These are phyloP conservation scores for Yamadazyma epiphylla DNA, from an alignment of 1,139 yeast species.

Conservation along the genomic window DNA sequence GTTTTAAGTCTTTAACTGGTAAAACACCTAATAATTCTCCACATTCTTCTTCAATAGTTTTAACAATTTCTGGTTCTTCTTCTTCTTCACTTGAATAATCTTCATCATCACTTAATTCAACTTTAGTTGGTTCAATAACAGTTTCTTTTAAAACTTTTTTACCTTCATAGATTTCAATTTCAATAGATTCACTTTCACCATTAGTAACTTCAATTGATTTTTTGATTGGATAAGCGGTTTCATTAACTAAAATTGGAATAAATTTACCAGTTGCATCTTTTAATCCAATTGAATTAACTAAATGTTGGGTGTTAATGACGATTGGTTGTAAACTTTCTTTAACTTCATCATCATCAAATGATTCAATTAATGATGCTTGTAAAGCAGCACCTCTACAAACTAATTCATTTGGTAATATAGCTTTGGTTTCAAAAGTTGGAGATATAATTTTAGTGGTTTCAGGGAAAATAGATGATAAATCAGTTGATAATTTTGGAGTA, in stretches of 20 bases:
- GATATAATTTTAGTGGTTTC: constrained; percentile 74
- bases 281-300: constrained; percentile 81
- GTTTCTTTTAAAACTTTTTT: constrained; percentile 76
- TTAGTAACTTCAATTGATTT: constrained; percentile 66
- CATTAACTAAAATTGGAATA: constrained; percentile 70
- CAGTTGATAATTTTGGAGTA: constrained; percentile 85
- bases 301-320: constrained; percentile 85
- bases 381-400: constrained; percentile 95
- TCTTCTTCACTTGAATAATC: constrained; percentile 34
- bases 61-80: constrained; percentile 68
- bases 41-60: constrained; percentile 70
- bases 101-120: constrained; percentile 28
- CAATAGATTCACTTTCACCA: constrained; percentile 57
- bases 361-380: constrained; percentile 86
- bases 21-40: constrained; percentile 77
- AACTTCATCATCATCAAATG: constrained; percentile 83
- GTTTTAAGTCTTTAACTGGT: constrained; percentile 67
- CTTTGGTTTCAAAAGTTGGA: constrained; percentile 73
- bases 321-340: constrained; percentile 81
- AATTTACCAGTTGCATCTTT: constrained; percentile 71
- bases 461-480: constrained; percentile 73
- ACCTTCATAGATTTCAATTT: constrained; percentile 81
- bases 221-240: constrained; percentile 91
- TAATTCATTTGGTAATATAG: constrained; percentile 85
- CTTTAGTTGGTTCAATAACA: constrained; percentile 58